Conservation (phyloP, 371 early-diverging fungal genomes). For the Chytridium lagenaria region DNA sequence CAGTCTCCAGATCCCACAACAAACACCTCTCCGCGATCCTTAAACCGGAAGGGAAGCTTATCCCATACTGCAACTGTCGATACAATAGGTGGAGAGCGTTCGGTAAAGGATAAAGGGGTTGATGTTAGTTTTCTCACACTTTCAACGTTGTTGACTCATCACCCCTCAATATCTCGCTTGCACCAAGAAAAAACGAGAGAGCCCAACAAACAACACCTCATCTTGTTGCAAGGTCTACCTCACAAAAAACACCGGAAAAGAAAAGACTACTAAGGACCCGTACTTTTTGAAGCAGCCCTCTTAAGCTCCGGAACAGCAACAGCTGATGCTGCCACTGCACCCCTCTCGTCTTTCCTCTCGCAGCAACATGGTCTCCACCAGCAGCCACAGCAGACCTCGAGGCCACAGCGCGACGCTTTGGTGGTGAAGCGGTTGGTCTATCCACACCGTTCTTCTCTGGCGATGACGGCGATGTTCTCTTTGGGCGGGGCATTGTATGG, state of each 20-base stretch:
- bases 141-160: no score
- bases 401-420: background rate
- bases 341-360: constrained; percentile 4
- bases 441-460: constrained; percentile 4
- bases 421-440: background rate
- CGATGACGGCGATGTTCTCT: background rate
- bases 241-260: background rate
- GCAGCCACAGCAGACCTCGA: constrained; percentile 11
- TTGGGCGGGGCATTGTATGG: background rate
- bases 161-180: no score
- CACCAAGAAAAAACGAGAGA: no score
- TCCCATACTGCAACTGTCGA: constrained; percentile 15
- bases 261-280: background rate
- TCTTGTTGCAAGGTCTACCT: no score
- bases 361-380: constrained; percentile 10
- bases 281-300: constrained; percentile 2
- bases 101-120: no score
- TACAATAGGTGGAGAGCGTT: no score
- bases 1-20: constrained; percentile 95
- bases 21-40: constrained; percentile 71
- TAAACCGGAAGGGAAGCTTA: constrained; percentile 30
- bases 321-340: background rate
- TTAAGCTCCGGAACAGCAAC: constrained; percentile 6
- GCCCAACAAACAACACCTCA: no score
- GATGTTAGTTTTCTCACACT: no score